Evolutionary conservation across 345 rosid genomes (phyloP).

Genomic region (Citrus sp.): DNA sequence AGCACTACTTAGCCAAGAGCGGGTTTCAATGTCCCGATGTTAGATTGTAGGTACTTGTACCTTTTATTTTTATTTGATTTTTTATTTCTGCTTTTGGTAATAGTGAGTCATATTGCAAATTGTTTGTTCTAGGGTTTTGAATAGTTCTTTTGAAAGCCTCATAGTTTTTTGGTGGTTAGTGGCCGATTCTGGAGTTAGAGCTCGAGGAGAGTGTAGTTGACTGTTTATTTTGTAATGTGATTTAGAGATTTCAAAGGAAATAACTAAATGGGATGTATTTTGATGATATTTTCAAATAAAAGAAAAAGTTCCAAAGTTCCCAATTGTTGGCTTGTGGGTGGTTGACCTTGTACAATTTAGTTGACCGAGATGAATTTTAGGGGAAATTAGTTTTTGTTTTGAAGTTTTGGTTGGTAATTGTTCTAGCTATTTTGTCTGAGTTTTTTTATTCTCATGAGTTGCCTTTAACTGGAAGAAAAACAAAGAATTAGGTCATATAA

Average conservation of each 20-base stretch:
- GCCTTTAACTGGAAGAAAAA: background rate
- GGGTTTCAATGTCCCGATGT: slow-evolving; percentile 96
- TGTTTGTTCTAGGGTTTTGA: background rate
- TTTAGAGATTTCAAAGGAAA: background rate
- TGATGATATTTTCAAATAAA: background rate
- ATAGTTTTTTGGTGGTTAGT: background rate
- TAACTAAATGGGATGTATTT: background rate
- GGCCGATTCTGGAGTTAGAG: background rate
- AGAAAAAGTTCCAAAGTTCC: background rate
- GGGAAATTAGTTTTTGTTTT: background rate
- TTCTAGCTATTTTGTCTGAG: background rate
- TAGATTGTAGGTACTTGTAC: slow-evolving; percentile 74
- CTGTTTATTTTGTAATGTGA: too few species aligned
- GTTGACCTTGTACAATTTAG: background rate
- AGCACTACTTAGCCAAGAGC: slow-evolving; percentile 92
- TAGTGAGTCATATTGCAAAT: background rate
- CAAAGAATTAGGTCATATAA: background rate
- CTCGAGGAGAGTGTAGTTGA: background rate
- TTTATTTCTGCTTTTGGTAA: background rate
- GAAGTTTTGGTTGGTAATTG: background rate
- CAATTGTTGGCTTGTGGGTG: background rate
- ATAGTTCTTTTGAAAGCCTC: background rate
- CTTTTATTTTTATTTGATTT: background rate
- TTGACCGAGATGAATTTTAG: background rate
- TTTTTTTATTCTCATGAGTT: background rate